Conservation (phyloP, 805 yeast genomes). For the Naumovozyma baii region DNA sequence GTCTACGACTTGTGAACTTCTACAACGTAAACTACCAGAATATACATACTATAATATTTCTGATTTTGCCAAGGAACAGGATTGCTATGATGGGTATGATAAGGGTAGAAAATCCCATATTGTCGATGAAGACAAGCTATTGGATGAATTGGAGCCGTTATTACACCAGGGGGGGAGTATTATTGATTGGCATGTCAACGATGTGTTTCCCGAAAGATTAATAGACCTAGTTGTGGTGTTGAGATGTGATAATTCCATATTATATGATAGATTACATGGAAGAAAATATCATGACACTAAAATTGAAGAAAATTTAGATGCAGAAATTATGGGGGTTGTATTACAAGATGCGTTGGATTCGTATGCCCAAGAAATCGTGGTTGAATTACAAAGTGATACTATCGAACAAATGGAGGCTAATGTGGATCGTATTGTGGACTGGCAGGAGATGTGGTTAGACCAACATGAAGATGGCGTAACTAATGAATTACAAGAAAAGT, state of each 20-base stretch:
- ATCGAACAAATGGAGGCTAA: slow-evolving; percentile 77
- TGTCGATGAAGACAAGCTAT: slow-evolving; percentile 83
- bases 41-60: slow-evolving; percentile 53
- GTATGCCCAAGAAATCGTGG: slow-evolving; percentile 71
- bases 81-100: slow-evolving; percentile 77
- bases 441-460: slow-evolving; percentile 68
- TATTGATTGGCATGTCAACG: slow-evolving; percentile 97
- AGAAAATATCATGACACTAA: slow-evolving; percentile 76
- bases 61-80: slow-evolving; percentile 68
- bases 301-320: slow-evolving; percentile 85
- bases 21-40: slow-evolving; percentile 30
- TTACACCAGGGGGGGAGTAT: slow-evolving; percentile 80
- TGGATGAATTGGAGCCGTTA: slow-evolving; percentile 72
- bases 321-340: slow-evolving; percentile 93
- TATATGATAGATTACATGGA: slow-evolving; percentile 65
- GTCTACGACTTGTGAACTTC: slow-evolving; percentile 26
- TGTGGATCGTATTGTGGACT: slow-evolving; percentile 59
- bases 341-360: slow-evolving; percentile 78
- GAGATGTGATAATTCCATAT: slow-evolving; percentile 59
- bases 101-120: slow-evolving; percentile 75
- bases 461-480: slow-evolving; percentile 57
- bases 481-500: slow-evolving; percentile 33
- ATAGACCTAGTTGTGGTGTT: slow-evolving; percentile 89
- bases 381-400: slow-evolving; percentile 63
- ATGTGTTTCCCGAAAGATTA: slow-evolving; percentile 83